Evolutionary conservation across 2,329 filamentous ascomycete genomes (phyloP), one percentile per base, ranked within the genome.

Genomic region (Teratosphaeria destructans): DNA sequence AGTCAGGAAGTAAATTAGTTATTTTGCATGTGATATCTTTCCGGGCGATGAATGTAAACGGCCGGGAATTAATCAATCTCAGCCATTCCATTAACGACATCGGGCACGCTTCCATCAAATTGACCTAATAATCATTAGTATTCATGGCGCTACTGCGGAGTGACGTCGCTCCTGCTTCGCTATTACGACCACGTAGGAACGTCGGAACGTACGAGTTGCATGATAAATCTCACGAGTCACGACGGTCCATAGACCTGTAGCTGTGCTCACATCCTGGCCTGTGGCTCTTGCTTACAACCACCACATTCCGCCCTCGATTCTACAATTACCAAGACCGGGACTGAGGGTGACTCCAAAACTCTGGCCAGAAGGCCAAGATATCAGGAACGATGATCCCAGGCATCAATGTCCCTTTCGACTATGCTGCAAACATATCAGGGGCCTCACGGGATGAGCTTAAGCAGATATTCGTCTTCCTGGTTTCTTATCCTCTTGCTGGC

Each of bases 401-500:
- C 57, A 60, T 63, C 55, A 59, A 64, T 43, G 32, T 49, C 27
- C 57, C 57, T 57, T 89, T 88, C 67, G 75, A 78, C 60, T 83
- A 84, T 73, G 77, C 81, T 59, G 79, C 80, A 56, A 75, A 74
- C 61, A 72, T 79, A 27, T 77, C 85, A 34, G 86, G 85, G 52
- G 82, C 85, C 55, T 85, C 85, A 23, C 72, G 81, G 61, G 86
- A 88, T 73, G 85, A 88, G 70, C 73, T 99, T 67, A 99, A 99
- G 74, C 87, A 97, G 67, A 87, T 96, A 68, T 86, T 86, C 72
- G 90, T 89, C 6, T 95, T 97, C 74, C 80, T 99, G 55, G 75
- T 96, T 47, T 97, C 94, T 11, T 99, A 95, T 71, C 94, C 94
- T 2, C 81, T 99, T 58, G 90, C 94, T 55, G 94, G 82, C 27